Evolutionary conservation across 768 basidiomycete genomes (phyloP).

Genomic region (Psilocybe cyanescens): DNA sequence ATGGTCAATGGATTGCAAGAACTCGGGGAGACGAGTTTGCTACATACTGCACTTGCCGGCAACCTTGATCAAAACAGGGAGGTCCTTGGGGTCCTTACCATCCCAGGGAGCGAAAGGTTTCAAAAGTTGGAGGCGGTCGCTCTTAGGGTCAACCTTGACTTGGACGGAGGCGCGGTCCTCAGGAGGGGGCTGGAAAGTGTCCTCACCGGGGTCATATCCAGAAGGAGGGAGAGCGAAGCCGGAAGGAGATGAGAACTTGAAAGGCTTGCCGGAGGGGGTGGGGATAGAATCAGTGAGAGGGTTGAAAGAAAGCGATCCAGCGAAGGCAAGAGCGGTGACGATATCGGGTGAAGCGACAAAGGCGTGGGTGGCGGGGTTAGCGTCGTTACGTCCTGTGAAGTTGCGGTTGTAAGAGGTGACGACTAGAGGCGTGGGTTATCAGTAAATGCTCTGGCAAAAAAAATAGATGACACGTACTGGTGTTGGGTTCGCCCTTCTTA

Average conservation of each 20-base stretch:
- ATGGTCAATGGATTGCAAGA: constrained; percentile 3
- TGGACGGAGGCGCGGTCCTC: constrained; percentile 78
- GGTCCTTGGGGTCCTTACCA: constrained; percentile 86
- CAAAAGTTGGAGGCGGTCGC: constrained; percentile 90
- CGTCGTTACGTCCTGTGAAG: constrained; percentile 99
- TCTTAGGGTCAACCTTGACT: constrained; percentile 84
- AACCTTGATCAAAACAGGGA: constrained; percentile 97
- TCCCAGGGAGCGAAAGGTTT: constrained; percentile 92
- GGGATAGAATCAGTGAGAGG: constrained; percentile 88
- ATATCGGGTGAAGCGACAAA: constrained; percentile 94
- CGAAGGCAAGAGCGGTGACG: constrained; percentile 96
- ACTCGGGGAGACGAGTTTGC: background rate
- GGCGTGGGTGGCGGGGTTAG: constrained; percentile 98
- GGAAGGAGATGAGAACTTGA: constrained; percentile 93
- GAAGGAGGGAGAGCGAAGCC: constrained; percentile 93
- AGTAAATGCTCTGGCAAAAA: constrained; percentile 1
- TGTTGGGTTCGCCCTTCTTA: constrained; percentile 95
- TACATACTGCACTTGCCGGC: constrained; percentile 97
- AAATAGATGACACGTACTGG: constrained; percentile 60
- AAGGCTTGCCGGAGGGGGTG: constrained; percentile 91
- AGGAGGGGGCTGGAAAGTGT: constrained; percentile 97
- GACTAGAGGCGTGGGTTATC: constrained; percentile 49
- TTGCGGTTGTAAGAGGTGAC: constrained; percentile 99
- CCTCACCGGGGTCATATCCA: constrained; percentile 95
- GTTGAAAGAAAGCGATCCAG: constrained; percentile 95